phyloP scores from a whole-genome alignment of 345 rosid genomes.

The Gossypium longicalyx region DNA sequence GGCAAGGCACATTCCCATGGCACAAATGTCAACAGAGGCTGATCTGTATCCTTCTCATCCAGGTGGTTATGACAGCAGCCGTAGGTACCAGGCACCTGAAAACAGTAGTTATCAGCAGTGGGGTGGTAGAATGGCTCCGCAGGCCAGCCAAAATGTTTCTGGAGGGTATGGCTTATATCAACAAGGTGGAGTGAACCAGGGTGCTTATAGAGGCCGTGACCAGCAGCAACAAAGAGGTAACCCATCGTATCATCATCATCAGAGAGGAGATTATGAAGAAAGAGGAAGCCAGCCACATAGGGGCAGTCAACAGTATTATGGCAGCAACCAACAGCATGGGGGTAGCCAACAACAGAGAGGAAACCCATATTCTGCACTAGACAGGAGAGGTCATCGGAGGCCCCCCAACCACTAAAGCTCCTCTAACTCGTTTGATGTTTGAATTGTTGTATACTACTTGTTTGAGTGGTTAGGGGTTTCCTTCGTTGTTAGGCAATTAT shows the following conservation, averaged over 20 bases:
- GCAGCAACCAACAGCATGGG: slow-evolving; percentile 10
- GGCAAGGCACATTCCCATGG: slow-evolving; percentile 19
- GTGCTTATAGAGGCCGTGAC: slow-evolving; percentile 18
- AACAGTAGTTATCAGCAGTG: slow-evolving; percentile 28
- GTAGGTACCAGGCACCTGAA: slow-evolving; percentile 33
- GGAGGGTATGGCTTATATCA: slow-evolving; percentile 37
- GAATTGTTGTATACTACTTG: not conserved
- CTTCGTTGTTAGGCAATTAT: not conserved
- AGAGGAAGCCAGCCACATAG: slow-evolving; percentile 10
- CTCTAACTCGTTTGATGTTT: not conserved
- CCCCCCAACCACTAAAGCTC: slow-evolving; percentile 19
- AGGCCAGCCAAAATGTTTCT: slow-evolving; percentile 30
- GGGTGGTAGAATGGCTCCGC: slow-evolving; percentile 22
- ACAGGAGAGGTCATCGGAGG: slow-evolving; percentile 24
- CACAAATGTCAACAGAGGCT: slow-evolving; percentile 12
- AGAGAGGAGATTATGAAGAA: slow-evolving; percentile 15
- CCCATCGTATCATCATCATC: slow-evolving; percentile 15
- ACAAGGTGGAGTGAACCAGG: slow-evolving; percentile 16
- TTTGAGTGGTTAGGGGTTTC: not conserved
- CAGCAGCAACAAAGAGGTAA: slow-evolving; percentile 26
- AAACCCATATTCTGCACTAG: slow-evolving; percentile 36
- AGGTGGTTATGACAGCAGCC: slow-evolving; percentile 29
- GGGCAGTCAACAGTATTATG: slow-evolving; percentile 2
- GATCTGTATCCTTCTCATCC: slow-evolving; percentile 20
- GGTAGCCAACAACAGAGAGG: slow-evolving; percentile 21